phyloP scores from a whole-genome alignment of 1,284 basidiomycete species.

The Exsudoporus floridanus region DNA sequence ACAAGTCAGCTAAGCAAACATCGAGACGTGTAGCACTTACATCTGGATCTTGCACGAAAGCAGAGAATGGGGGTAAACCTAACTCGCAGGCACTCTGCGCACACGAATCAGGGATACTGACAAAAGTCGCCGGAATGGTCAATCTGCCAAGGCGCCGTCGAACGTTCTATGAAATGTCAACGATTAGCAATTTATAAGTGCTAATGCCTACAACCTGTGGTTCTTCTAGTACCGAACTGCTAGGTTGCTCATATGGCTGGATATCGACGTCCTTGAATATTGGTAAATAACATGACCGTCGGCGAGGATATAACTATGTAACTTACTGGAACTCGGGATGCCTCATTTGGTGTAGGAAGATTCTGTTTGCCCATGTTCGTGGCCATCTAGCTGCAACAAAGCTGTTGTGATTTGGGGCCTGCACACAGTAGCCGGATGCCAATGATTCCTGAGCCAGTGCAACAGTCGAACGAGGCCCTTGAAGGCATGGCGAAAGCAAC shows the following conservation, averaged over 20 bases:
- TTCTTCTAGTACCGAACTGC: background rate
- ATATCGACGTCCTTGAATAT: constrained; percentile 1
- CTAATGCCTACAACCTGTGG: constrained; percentile 2
- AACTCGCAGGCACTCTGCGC: constrained; percentile 15
- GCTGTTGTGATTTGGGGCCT: background rate
- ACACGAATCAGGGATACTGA: constrained; percentile 2
- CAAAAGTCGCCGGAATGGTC: constrained; percentile 12
- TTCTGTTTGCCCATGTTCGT: constrained; percentile 1
- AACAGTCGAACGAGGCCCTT: constrained; percentile 8
- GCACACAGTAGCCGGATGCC: background rate
- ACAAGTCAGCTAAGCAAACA: background rate
- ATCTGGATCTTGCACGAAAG: constrained; percentile 2
- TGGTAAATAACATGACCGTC: constrained; percentile 6
- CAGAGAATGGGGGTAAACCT: background rate
- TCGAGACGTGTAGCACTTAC: constrained; percentile 11
- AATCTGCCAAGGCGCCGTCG: constrained; percentile 12
- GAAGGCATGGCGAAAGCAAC: background rate
- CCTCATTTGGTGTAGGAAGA: background rate
- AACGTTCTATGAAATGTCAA: constrained; percentile 13
- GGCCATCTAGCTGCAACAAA: constrained; percentile 1
- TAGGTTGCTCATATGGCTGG: constrained; percentile 4
- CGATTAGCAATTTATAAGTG: background rate
- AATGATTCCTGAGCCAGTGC: background rate
- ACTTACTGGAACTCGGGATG: constrained; percentile 14
- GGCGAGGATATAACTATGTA: too few relatives aligned